A percentile compares a stretch with the other conserved stretches of the same genome.
These are phyloP conservation scores for Penicillium pancosmium DNA, from an alignment of 495 filamentous ascomycete species.

Conservation along the genomic window DNA sequence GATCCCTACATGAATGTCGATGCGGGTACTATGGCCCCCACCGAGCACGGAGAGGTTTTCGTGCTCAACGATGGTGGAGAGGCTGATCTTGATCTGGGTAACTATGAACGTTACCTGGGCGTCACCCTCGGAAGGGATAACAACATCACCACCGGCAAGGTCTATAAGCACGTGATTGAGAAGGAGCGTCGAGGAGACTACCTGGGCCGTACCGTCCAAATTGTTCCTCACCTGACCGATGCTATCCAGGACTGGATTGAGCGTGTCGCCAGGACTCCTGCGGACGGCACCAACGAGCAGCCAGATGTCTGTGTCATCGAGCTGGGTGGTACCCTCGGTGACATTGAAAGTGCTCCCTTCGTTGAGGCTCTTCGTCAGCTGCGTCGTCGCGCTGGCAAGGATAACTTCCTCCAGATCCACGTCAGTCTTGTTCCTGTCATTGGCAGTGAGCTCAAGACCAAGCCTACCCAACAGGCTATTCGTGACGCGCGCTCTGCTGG, in stretches of 20 bases:
- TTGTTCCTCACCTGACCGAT: constrained; percentile 89
- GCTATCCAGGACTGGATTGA: constrained; percentile 93
- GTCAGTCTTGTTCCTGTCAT: constrained; percentile 39
- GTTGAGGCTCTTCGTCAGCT: constrained; percentile 85
- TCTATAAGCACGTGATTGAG: constrained; percentile 85
- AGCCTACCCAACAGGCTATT: constrained; percentile 92
- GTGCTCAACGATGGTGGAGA: constrained; percentile 79
- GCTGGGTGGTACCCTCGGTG: constrained; percentile 74
- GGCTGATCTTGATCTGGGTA: constrained; percentile 90
- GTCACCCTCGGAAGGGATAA: constrained; percentile 28
- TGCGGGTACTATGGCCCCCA: constrained; percentile 80
- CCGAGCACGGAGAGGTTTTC: constrained; percentile 79
- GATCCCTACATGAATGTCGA: constrained; percentile 67
- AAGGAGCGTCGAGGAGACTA: constrained; percentile 81
- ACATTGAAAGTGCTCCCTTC: constrained; percentile 91
- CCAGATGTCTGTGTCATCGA: constrained; percentile 94
- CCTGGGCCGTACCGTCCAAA: constrained; percentile 89
- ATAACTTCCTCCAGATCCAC: constrained; percentile 81
- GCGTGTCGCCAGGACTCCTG: constrained; percentile 81
- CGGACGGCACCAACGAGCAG: constrained; percentile 78
- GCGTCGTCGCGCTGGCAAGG: constrained; percentile 66
- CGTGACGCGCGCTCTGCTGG: constrained; percentile 78
- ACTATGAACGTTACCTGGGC: constrained; percentile 69
- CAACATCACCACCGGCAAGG: constrained; percentile 73
- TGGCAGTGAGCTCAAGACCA: constrained; percentile 83